phyloP scores from a whole-genome alignment of 1,284 basidiomycete genomes.

The Bjerkandera adusta region DNA sequence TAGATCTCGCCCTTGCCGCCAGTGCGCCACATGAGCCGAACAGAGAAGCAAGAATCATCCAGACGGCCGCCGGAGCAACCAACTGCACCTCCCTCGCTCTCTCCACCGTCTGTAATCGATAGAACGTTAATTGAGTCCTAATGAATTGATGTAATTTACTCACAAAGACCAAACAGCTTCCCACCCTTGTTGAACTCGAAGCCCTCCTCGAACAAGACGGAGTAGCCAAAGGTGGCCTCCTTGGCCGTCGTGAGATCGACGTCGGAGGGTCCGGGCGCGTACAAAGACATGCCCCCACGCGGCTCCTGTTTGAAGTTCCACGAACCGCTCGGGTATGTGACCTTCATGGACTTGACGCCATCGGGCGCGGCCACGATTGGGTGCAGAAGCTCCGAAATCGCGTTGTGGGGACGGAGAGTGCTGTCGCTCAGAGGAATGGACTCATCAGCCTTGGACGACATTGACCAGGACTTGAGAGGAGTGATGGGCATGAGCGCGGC shows the following conservation, averaged over 20 bases:
- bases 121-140: background rate
- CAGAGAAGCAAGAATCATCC: conserved; percentile 48
- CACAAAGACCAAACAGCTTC: conserved; percentile 33
- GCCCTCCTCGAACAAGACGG: conserved; percentile 54
- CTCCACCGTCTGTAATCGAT: conserved; percentile 38
- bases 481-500: conserved; percentile 4
- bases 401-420: conserved; percentile 42
- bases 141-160: conserved; percentile 13
- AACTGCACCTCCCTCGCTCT: conserved; percentile 38
- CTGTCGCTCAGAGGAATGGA: conserved; percentile 36
- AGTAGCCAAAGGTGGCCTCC: conserved; percentile 54
- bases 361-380: conserved; percentile 43
- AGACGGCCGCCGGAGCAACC: conserved; percentile 54
- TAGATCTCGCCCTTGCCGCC: conserved; percentile 55
- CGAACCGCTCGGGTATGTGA: conserved; percentile 56
- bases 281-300: conserved; percentile 63
- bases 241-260: conserved; percentile 43
- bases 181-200: conserved; percentile 42
- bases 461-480: conserved; percentile 12
- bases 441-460: conserved; percentile 4
- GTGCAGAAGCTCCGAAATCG: conserved; percentile 37
- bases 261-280: conserved; percentile 44
- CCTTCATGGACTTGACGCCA: conserved; percentile 47
- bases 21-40: conserved; percentile 55
- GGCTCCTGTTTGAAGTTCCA: conserved; percentile 51